Evolutionary conservation across 2,329 filamentous ascomycete species (phyloP).

Genomic region (Paecilomyces sp.): DNA sequence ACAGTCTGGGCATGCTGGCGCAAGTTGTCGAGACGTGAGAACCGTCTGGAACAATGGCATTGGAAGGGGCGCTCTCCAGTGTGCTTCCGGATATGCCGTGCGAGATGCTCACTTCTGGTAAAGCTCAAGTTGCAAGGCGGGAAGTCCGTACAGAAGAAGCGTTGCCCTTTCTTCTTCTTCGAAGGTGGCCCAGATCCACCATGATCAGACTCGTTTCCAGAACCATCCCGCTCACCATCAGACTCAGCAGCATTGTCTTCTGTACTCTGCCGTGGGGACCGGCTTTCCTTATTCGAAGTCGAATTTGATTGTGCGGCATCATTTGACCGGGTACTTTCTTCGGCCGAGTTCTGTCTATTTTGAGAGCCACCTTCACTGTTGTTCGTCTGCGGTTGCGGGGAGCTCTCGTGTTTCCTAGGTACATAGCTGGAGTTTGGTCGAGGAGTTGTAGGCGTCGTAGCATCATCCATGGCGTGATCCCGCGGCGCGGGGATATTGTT

Average conservation of each 20-base stretch:
- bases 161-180: constrained; percentile 94
- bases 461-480: constrained; percentile 41
- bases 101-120: constrained; percentile 89
- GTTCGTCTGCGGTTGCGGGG: background rate
- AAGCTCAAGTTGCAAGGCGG: constrained; percentile 93
- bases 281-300: constrained; percentile 48
- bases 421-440: constrained; percentile 37
- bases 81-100: constrained; percentile 95
- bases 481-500: constrained; percentile 48
- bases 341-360: constrained; percentile 27
- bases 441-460: constrained; percentile 51
- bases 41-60: constrained; percentile 88
- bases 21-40: constrained; percentile 90
- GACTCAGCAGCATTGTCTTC: constrained; percentile 59
- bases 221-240: constrained; percentile 58
- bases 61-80: constrained; percentile 95
- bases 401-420: constrained; percentile 24
- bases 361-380: constrained; percentile 39
- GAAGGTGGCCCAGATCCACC: constrained; percentile 60
- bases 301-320: constrained; percentile 34
- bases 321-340: constrained; percentile 41
- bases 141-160: constrained; percentile 93
- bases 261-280: constrained; percentile 54
- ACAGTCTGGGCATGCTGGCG: constrained; percentile 96
- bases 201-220: constrained; percentile 59